Evolutionary conservation across 257 asterid species (phyloP), one percentile per base, ranked within the genome.

Genomic region (Fraxinus anomala): DNA sequence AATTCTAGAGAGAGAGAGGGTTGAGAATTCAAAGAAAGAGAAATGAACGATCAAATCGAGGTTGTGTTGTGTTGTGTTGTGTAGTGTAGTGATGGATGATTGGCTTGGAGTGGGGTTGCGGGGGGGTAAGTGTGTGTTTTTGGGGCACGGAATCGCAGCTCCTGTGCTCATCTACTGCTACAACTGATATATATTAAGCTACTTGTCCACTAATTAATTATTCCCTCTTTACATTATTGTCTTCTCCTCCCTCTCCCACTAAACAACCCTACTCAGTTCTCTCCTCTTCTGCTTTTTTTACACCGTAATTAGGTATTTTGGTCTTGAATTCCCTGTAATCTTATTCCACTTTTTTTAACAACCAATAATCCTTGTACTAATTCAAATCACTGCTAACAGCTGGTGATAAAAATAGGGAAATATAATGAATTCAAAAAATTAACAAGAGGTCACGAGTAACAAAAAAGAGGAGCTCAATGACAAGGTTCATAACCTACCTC

Each of bases 21-120:
- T 42, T 47, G 59, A 47, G 59, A 47, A 47, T 47, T 47, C 59
- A 78, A 67, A 80, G 77, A 47, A 70, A 81, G 24, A 69, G 77
- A 47, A 68, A 77, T 69, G 82, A 84, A 72, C 75, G 80, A 87
- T 87, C 87, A 82, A 82, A 84, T 87, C 85, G 88, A 87, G 87
- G 85, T 63, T 51, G 76, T 79, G 83, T 67, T 42, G 77, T 73
- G 61, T 73, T 1, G 31, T 28, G 31, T 28, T 1, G 49, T 11
- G 49, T 40, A 42, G 49, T 11, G 49, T 40, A 42, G 78, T 68
- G 80, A 82, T 69, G 80, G 66, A 76, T 77, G 85, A 74, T 66
- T 47, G 54, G 82, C 5, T 74, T 72, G 36, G 26, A 49, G 61
- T 51, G 68, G 65, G n/a, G 13, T 5, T 26, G 30, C 14, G 14